These are phyloP conservation scores for Paxillus ammoniavirescens DNA, from an alignment of 768 basidiomycete genomes.

Conservation along the genomic window DNA sequence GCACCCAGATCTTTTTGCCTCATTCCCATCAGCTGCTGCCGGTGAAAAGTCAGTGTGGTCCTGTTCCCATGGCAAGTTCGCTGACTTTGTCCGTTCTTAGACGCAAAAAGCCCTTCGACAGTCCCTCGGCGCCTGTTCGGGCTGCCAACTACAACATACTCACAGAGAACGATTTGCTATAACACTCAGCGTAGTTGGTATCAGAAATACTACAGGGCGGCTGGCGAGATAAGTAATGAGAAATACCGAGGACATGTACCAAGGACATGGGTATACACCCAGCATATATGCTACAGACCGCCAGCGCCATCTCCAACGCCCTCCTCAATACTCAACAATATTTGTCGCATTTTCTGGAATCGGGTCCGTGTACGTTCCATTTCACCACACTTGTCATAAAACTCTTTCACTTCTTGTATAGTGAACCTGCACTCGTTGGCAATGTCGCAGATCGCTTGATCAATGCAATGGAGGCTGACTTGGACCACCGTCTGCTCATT, in stretches of 20 bases:
- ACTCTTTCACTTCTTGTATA: constrained; percentile 73
- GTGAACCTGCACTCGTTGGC: constrained; percentile 71
- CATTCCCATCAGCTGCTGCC: constrained; percentile 94
- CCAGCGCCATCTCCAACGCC: constrained; percentile 8
- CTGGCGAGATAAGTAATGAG: not conserved
- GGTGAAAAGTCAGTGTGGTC: constrained; percentile 77
- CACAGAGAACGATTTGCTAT: constrained; percentile 56
- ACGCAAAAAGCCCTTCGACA: constrained; percentile 73
- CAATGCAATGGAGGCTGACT: constrained; percentile 55
- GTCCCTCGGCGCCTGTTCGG: constrained; percentile 77
- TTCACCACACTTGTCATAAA: constrained; percentile 72
- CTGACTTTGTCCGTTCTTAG: constrained; percentile 37
- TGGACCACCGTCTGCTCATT: constrained; percentile 7
- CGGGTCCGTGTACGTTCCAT: constrained; percentile 62
- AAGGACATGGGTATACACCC: not conserved
- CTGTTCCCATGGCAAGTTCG: not conserved
- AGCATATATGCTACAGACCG: constrained; percentile 6
- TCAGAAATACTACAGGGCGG: not conserved
- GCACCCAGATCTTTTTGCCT: constrained; percentile 92
- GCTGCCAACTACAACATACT: constrained; percentile 66
- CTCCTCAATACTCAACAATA: constrained; percentile 31
- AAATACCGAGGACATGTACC: not conserved
- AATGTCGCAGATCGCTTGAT: constrained; percentile 63
- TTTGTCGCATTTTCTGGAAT: constrained; percentile 66
- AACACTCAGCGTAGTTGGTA: not conserved